Evolutionary conservation across 805 yeast species (phyloP).

Genomic region (Hanseniaspora valbyensis): DNA sequence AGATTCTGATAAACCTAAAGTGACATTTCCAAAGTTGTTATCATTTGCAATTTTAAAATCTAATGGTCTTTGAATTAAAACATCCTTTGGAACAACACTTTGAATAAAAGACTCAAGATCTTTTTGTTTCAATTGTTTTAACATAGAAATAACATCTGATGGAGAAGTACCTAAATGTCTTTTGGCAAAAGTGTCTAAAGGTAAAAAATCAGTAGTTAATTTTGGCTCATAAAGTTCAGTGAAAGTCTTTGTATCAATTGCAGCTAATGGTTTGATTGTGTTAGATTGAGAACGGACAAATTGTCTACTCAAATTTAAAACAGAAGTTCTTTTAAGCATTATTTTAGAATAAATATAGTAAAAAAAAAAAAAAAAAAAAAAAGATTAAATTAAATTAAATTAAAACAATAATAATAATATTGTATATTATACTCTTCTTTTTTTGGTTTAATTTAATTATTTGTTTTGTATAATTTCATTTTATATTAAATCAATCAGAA

Average conservation of each 20-base stretch:
- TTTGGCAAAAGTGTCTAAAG: conserved; percentile 71
- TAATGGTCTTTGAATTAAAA: conserved; percentile 58
- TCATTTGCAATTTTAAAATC: conserved; percentile 29
- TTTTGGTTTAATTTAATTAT: no score
- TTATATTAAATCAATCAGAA: no score
- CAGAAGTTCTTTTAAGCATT: conserved; percentile 14
- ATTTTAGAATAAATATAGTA: background rate
- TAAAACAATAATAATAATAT: no score
- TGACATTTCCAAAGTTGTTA: conserved; percentile 36
- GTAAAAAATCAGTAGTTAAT: conserved; percentile 24
- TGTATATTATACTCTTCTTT: no score
- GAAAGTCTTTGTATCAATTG: conserved; percentile 10
- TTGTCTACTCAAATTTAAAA: background rate
- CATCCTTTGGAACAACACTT: conserved; percentile 65
- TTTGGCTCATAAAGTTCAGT: conserved; percentile 16
- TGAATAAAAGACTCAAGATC: conserved; percentile 62
- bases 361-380: background rate
- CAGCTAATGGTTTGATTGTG: conserved; percentile 28
- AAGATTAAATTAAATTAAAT: background rate
- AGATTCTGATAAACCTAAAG: conserved; percentile 66
- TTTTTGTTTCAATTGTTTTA: conserved; percentile 48
- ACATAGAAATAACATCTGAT: conserved; percentile 52
- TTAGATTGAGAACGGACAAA: conserved; percentile 19
- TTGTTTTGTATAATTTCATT: no score
- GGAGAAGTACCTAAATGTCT: conserved; percentile 85